Conservation (phyloP, 2,329 filamentous ascomycete genomes). For the Chaetomiaceae sp. region DNA sequence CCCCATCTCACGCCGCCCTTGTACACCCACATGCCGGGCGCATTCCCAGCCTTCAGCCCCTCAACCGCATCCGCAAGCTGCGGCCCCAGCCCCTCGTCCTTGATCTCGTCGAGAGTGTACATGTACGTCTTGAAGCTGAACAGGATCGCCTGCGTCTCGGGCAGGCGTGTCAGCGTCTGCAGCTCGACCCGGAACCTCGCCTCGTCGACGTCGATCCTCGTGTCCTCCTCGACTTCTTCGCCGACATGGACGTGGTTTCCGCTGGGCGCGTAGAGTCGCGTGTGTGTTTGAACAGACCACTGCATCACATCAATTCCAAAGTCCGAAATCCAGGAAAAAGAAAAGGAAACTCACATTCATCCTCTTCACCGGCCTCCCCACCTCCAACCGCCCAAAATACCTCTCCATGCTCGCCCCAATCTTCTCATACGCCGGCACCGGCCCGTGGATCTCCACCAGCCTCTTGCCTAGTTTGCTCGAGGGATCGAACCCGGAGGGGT, state of each 20-base stretch:
- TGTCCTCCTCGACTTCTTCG: conserved; percentile 33
- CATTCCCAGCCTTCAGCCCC: conserved; percentile 47
- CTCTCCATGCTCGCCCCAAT: conserved; percentile 53
- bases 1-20: conserved; percentile 48
- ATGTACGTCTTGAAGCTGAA: conserved; percentile 56
- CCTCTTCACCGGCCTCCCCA: conserved; percentile 47
- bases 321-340: too few species aligned
- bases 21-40: conserved; percentile 50
- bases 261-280: conserved; percentile 37
- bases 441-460: conserved; percentile 46
- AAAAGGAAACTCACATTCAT: conserved; percentile 39
- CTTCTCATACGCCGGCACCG: conserved; percentile 52
- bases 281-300: conserved; percentile 47
- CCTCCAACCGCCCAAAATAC: conserved; percentile 46
- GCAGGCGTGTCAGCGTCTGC: conserved; percentile 48
- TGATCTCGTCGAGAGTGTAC: conserved; percentile 46
- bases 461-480: conserved; percentile 45
- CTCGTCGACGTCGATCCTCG: conserved; percentile 36
- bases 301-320: conserved; percentile 22
- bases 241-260: conserved; percentile 36
- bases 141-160: conserved; percentile 42
- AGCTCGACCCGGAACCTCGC: conserved; percentile 46
- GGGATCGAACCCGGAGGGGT: conserved; percentile 50
- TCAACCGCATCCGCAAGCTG: conserved; percentile 50
- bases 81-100: conserved; percentile 43